A percentile compares a stretch with the other conserved stretches of the same genome.
phyloP scores from a whole-genome alignment of 768 basidiomycete species.

The Auriscalpium vulgare region DNA sequence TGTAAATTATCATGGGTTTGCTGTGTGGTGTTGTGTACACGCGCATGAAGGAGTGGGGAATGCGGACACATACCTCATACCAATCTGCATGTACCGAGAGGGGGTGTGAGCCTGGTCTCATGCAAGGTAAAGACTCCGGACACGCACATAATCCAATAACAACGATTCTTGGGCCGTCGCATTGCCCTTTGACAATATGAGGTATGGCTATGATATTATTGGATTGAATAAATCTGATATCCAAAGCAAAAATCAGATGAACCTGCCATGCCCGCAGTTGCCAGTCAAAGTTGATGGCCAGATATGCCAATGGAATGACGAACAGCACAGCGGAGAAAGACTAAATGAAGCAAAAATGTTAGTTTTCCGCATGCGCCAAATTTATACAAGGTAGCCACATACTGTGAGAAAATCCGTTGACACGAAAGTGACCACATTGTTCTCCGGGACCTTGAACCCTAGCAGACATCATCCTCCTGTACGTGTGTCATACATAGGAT shows the following conservation, averaged over 20 bases:
- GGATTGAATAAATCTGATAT: neutral
- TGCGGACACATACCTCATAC: conserved; percentile 3
- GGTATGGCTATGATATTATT: conserved; percentile 43
- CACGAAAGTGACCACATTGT: conserved; percentile 41
- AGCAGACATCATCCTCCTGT: neutral
- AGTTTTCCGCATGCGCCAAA: neutral
- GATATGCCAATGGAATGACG: conserved; percentile 40
- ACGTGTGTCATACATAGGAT: no score
- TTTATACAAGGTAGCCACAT: conserved; percentile 18
- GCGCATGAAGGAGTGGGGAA: no score
- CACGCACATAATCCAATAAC: conserved; percentile 59
- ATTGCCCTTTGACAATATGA: conserved; percentile 44
- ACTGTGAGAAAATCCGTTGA: conserved; percentile 39
- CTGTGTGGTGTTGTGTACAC: neutral
- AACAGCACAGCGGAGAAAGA: conserved; percentile 50
- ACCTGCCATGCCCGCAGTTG: conserved; percentile 53
- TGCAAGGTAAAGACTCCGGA: neutral
- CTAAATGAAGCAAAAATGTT: conserved; percentile 21
- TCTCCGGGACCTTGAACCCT: conserved; percentile 48
- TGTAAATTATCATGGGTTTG: conserved; percentile 9
- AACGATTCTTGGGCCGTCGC: conserved; percentile 50
- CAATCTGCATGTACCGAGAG: neutral
- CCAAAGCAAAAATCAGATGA: conserved; percentile 7
- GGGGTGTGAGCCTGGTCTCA: neutral
- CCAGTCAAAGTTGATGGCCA: conserved; percentile 49